Conservation (phyloP, 2,329 filamentous ascomycete genomes). For the Tolypocladium album region DNA sequence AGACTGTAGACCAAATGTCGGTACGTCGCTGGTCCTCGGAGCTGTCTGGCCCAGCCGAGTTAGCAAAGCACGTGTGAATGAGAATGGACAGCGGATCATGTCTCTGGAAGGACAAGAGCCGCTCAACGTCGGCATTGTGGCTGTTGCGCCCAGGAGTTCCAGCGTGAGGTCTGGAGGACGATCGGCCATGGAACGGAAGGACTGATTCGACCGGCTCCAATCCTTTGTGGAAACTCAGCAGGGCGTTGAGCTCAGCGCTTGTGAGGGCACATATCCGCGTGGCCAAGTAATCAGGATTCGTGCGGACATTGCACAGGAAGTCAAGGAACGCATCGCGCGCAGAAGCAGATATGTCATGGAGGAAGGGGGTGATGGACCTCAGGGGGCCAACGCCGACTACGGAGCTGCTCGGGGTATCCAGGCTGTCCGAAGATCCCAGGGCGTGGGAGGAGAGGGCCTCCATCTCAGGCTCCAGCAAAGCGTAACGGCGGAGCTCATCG, state of each 20-base stretch:
- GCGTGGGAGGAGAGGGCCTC: conserved; percentile 39
- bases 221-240: conserved; percentile 69
- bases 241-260: conserved; percentile 62
- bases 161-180: conserved; percentile 33
- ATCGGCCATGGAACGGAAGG: conserved; percentile 54
- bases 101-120: conserved; percentile 78
- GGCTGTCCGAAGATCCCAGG: conserved; percentile 35
- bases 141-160: conserved; percentile 31
- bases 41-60: conserved; percentile 71
- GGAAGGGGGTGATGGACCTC: conserved; percentile 41
- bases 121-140: conserved; percentile 59
- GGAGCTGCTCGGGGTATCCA: conserved; percentile 35
- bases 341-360: conserved; percentile 65
- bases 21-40: conserved; percentile 70
- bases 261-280: conserved; percentile 68
- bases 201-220: conserved; percentile 78
- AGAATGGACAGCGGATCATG: conserved; percentile 78
- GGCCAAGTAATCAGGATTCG: conserved; percentile 80
- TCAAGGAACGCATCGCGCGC: conserved; percentile 66
- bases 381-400: conserved; percentile 24
- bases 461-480: conserved; percentile 61
- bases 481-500: conserved; percentile 60
- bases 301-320: conserved; percentile 73
- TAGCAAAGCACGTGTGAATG: conserved; percentile 82
- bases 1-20: conserved; percentile 79